phyloP scores from a whole-genome alignment of 139 green algal species.

The Deuterostichococcus epilithicus region DNA sequence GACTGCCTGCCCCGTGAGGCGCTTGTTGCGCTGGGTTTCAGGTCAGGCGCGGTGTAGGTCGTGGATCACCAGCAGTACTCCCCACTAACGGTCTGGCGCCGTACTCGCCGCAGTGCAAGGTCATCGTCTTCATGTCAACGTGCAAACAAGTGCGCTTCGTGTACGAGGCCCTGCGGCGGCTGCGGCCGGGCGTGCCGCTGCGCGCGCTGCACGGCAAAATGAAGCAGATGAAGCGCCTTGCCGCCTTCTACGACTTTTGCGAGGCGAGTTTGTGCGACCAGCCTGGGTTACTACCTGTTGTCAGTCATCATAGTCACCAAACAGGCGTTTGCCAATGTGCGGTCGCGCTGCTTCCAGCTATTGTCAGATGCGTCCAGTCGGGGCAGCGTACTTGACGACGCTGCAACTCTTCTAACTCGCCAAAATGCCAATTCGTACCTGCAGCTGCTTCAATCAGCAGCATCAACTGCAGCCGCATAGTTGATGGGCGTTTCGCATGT shows the following conservation, averaged over 20 bases:
- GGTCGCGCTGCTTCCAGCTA: no score
- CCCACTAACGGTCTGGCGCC: no score
- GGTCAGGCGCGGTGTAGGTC: neutral
- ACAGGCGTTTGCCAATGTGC: no score
- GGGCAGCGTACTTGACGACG: neutral
- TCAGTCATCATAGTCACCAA: no score
- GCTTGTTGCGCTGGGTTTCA: neutral
- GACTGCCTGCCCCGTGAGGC: neutral
- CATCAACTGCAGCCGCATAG: neutral
- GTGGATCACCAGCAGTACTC: no score
- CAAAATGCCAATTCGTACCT: no score
- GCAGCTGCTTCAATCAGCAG: no score
- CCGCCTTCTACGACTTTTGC: slow-evolving; percentile 80
- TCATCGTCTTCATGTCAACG: slow-evolving; percentile 91
- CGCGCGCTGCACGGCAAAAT: slow-evolving; percentile 89
- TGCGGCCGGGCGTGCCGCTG: slow-evolving; percentile 88
- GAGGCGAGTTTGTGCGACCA: slow-evolving; percentile 26
- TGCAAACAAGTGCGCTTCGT: slow-evolving; percentile 98
- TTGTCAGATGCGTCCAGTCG: neutral
- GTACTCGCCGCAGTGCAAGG: slow-evolving; percentile 46
- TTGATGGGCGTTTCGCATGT: no score
- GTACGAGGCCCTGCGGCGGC: slow-evolving; percentile 84
- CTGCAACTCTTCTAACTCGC: no score
- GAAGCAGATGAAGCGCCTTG: slow-evolving; percentile 92
- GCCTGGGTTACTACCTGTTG: no score